phyloP scores from a whole-genome alignment of 2,329 filamentous ascomycete genomes.

The Penicillium glabrum region DNA sequence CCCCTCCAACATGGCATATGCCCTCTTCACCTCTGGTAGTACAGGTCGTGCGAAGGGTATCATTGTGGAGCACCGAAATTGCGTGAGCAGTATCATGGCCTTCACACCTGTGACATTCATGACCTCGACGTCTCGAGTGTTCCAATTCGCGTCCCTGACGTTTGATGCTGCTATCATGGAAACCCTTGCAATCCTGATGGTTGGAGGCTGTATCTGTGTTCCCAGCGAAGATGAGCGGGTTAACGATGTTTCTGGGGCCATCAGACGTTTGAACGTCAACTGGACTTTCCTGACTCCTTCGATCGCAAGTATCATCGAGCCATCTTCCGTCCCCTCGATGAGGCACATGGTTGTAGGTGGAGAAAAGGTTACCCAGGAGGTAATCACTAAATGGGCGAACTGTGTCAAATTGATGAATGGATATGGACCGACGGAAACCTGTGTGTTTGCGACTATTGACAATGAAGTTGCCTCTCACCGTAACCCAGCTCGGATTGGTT shows the following conservation, averaged over 20 bases:
- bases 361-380: constrained; percentile 68
- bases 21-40: constrained; percentile 39
- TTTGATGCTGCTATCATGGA: constrained; percentile 48
- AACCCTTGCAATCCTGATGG: constrained; percentile 37
- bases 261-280: constrained; percentile 52
- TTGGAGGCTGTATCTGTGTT: constrained; percentile 51
- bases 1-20: constrained; percentile 33
- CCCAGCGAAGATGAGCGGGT: constrained; percentile 48
- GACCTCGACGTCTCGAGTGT: constrained; percentile 28
- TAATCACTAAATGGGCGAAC: constrained; percentile 67
- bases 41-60: constrained; percentile 41
- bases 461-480: constrained; percentile 26
- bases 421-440: constrained; percentile 41
- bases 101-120: constrained; percentile 29
- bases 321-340: constrained; percentile 40
- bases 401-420: constrained; percentile 39
- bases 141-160: constrained; percentile 49
- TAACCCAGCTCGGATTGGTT: constrained; percentile 26
- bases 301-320: constrained; percentile 41
- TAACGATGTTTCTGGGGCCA: constrained; percentile 49
- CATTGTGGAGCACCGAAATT: constrained; percentile 35
- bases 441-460: constrained; percentile 33
- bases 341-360: constrained; percentile 47
- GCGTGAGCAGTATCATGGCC: constrained; percentile 32
- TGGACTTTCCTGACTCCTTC: constrained; percentile 49